Evolutionary conservation across 495 filamentous ascomycete genomes (phyloP), one percentile per base, ranked within the genome.

Genomic region (Podospora bellae-mahoneyi): DNA sequence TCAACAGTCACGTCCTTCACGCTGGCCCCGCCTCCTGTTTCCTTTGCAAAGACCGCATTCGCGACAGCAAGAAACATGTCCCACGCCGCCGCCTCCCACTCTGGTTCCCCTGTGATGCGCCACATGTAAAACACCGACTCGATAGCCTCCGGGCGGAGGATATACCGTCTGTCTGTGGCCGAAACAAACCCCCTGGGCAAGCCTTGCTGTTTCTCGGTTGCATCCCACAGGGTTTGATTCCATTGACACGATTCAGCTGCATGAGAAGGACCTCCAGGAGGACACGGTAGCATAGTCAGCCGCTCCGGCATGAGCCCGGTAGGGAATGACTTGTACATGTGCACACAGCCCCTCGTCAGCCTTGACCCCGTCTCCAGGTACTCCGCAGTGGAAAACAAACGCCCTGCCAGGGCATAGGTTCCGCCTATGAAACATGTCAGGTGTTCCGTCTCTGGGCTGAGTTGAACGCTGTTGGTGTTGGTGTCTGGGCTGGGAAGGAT

Each of bases 221-320:
- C 57, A 13, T 74, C 58, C 71, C 78, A 81, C 3, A 23, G 30
- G 6, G 64, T 63, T 60, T 80, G 78, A 58, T 74, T 58, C 74
- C 74, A 76, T n/a, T 56, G 20, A 18, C 72, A 74, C n/a, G 10
- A n/a, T 13, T 56, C 55, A 28, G 39, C 69, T 1, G 32, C 19
- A 30, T 10, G 39, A 48, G 39, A 48, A 48, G 39, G 2, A 48
- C 2, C 0, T 48, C 10, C 74, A 60, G 86, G 82, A 23, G 85
- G 78, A 74, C 94, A 97, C 6, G 86, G 80, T 3, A 92, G 74
- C 20, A 89, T 77, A 18, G 79, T 74, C 71, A 92, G 88, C 6
- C 78, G 72, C 77, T 97, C 94, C 0, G 94, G 92, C 92, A 95
- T 95, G 72, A 97, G 90, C 2, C 92, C 93, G 0, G 90, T 90